A percentile compares a stretch with the other conserved stretches of the same genome.
Conservation (phyloP, 129 eudicot species). For the Daucus carota region DNA sequence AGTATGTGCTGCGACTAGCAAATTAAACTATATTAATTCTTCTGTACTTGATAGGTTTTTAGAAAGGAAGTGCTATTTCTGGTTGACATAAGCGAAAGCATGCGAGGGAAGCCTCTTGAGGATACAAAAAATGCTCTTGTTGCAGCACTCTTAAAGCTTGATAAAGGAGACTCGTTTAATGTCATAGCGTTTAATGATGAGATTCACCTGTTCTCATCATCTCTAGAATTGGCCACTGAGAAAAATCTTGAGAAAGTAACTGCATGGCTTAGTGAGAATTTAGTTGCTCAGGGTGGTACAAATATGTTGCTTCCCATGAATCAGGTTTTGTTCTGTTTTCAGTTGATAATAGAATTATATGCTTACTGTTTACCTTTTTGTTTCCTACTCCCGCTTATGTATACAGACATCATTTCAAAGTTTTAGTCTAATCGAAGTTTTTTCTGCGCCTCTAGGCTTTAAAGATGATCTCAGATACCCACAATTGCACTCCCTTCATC, state of each 20-base stretch:
- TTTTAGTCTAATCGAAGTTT: constrained; percentile 3
- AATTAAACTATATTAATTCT: not conserved
- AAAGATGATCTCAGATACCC: constrained; percentile 50
- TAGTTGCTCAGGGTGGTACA: constrained; percentile 82
- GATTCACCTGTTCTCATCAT: constrained; percentile 53
- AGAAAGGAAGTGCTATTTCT: constrained; percentile 63
- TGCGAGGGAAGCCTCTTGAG: constrained; percentile 76
- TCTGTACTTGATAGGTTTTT: constrained; percentile 42
- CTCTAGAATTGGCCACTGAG: constrained; percentile 51
- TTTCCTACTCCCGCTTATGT: no score
- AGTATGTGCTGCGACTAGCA: not conserved
- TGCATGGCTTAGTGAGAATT: constrained; percentile 64
- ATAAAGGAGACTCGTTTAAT: constrained; percentile 53
- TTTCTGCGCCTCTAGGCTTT: constrained; percentile 45
- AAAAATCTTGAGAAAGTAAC: constrained; percentile 57
- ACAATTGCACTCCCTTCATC: constrained; percentile 47
- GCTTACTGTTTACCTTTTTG: not conserved
- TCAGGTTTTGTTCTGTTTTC: constrained; percentile 42
- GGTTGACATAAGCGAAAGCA: constrained; percentile 93
- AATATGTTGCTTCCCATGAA: constrained; percentile 60
- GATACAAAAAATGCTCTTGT: constrained; percentile 64
- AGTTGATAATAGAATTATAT: not conserved
- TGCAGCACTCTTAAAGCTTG: constrained; percentile 55
- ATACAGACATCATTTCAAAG: not conserved
- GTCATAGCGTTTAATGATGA: constrained; percentile 79